These are phyloP conservation scores for Apiospora sp. DNA, from an alignment of 2,329 filamentous ascomycete species.

Conservation along the genomic window DNA sequence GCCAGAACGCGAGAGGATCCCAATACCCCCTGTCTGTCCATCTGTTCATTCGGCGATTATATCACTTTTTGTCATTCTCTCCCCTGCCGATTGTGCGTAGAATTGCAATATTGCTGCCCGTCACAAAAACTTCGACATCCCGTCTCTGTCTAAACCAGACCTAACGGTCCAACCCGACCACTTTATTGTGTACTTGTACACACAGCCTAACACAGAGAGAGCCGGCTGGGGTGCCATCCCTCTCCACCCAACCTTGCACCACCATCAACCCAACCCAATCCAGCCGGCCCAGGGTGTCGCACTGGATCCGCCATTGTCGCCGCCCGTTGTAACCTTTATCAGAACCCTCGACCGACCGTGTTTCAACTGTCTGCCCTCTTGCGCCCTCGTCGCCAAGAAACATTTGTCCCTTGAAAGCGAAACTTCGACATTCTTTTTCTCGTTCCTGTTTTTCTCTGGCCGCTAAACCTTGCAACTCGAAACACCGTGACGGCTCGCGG, in stretches of 20 bases:
- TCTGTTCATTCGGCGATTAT: background rate
- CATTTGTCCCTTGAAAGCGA: constrained; percentile 20
- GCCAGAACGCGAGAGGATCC: background rate
- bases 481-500: constrained; percentile 13
- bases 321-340: constrained; percentile 25
- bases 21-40: constrained; percentile 9
- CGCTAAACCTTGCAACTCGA: constrained; percentile 12
- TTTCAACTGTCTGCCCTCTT: constrained; percentile 22
- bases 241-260: constrained; percentile 23
- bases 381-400: constrained; percentile 21
- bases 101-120: background rate
- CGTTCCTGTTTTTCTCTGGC: constrained; percentile 17
- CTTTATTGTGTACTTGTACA: constrained; percentile 14
- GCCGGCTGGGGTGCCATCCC: constrained; percentile 21
- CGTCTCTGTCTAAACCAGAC: background rate
- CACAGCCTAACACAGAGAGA: background rate
- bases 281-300: constrained; percentile 15
- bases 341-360: constrained; percentile 24
- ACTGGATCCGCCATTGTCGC: constrained; percentile 24
- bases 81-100: background rate
- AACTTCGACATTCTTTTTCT: constrained; percentile 22
- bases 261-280: constrained; percentile 18
- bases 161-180: constrained; percentile 16
- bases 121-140: background rate
- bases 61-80: background rate